Evolutionary conservation across 1,284 basidiomycete genomes (phyloP), one percentile per base, ranked within the genome.

Genomic region (Butyriboletus appendiculatus): DNA sequence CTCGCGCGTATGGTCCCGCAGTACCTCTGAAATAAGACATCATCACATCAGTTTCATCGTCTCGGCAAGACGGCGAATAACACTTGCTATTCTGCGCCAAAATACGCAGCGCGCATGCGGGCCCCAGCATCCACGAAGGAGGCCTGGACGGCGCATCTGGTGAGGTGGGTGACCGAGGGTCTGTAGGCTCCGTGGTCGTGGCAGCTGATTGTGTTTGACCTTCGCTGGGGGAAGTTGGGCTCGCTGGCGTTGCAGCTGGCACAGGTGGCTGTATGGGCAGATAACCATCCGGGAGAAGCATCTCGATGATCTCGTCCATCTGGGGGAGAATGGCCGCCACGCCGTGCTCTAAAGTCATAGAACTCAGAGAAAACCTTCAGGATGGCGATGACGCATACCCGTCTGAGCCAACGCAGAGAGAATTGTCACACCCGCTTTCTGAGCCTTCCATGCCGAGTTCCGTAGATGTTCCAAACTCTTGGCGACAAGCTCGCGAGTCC

Each of bases 61-160:
- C 11, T 18, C 12, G n/a, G 0, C 1, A 37, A 14, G 38, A 14
- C 6, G 3, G 12, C 0, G 3, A 10, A 4, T 0, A 40, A 37
- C 2, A 53, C 65, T 56, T 41, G 26, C 64, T 18, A 7, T 57
- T 52, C 34, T 54, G 61, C 6, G 50, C 64, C 15, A 66, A 30
- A 16, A 50, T 53, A 22, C 52, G 61, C 24, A 65, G 30, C 3
- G 66, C 63, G 32, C 57, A 68, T 28, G 58, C 51, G 0, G 60
- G 66, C 28, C 66, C 64, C 43, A 69, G 10, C 58, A 65, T 64
- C 57, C 43, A 42, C 3, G 66, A 65, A n/a, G 65, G 43, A 26
- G 53, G 53, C 12, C 3, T 45, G 20, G 43, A 14, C 2, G 15
- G 16, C 10, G 12, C 7, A 26, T 43, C n/a, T 3, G 5, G n/a